Evolutionary conservation across 1,284 basidiomycete species (phyloP), one percentile per base, ranked within the genome.

Genomic region (Moesziomyces sp.): DNA sequence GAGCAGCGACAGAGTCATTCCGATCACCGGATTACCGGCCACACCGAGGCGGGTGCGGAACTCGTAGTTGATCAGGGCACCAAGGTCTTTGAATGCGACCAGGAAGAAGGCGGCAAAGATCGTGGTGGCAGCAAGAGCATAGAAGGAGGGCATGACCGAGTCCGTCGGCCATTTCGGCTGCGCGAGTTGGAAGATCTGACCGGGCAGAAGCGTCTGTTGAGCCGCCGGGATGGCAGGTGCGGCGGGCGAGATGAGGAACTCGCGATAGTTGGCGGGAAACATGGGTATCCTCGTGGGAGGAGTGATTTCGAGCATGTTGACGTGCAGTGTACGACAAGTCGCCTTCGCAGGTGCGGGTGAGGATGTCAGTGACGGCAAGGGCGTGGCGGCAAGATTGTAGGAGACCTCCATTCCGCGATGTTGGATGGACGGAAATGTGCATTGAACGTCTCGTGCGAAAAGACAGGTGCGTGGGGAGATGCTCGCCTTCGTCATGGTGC

Each of bases 111-210:
- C 58, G 3, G 58, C 52, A 34, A 72, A 62, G 30, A 62, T 52
- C 14, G 61, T 60, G 9, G 63, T 72, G 49, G 50, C 47, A 0
- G 56, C 16, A 11, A 72, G 63, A n/a, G 61, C 50, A 45, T 65
- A 71, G 54, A 71, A 71, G 3, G 69, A 72, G 3, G 69, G 69
- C 51, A 58, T 51, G 40, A 57, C 54, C 1, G 46, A 24, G n/a
- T 61, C 58, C 11, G 51, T 49, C 14, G 68, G 69, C 69, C 69
- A 72, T 18, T 30, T 28, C 13, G 69, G 69, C 30, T 72, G 69
- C 14, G 69, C 69, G 24, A 72, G 58, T 14, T 51, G 69, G 49
- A 62, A 72, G 61, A 72, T 59, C 46, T 61, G 50, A n/a, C 69
- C 69, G 1, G 62, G 69, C 16, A 46, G 45, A 6, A 72, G 56